A percentile compares a stretch with the other conserved stretches of the same genome.
Evolutionary conservation across 305 asterid genomes (phyloP).

Genomic region (Euphrasia arctica): DNA sequence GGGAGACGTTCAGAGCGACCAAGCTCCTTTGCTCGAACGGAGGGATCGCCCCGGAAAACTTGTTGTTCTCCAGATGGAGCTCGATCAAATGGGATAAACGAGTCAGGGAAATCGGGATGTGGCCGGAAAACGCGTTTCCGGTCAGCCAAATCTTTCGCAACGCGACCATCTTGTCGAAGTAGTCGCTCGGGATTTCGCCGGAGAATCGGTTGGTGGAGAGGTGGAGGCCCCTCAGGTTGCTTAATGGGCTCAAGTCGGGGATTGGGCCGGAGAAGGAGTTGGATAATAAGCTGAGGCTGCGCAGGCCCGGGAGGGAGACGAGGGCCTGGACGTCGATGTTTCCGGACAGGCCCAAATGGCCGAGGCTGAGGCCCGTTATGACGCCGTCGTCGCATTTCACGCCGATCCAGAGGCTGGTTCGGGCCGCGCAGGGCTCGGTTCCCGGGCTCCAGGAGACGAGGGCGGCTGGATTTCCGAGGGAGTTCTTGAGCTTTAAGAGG

Average conservation of each 20-base stretch:
- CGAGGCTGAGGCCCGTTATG: constrained; percentile 47
- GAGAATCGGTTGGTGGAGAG: constrained; percentile 58
- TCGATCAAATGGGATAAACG: constrained; percentile 44
- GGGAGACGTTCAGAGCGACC: constrained; percentile 41
- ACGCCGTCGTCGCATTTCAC: constrained; percentile 45
- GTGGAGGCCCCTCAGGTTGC: constrained; percentile 49
- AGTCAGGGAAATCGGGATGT: constrained; percentile 48
- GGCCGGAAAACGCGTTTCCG: constrained; percentile 55
- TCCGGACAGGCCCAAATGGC: constrained; percentile 53
- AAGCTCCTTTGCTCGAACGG: constrained; percentile 35
- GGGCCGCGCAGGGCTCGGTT: constrained; percentile 50
- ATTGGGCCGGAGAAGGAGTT: constrained; percentile 70
- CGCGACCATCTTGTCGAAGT: constrained; percentile 41
- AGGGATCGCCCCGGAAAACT: constrained; percentile 63
- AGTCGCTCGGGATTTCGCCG: constrained; percentile 61
- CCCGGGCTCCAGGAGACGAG: constrained; percentile 77
- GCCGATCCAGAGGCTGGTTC: constrained; percentile 43
- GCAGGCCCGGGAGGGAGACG: constrained; percentile 43
- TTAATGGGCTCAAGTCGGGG: constrained; percentile 57
- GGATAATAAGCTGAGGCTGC: constrained; percentile 40
- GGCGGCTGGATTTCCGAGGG: constrained; percentile 40
- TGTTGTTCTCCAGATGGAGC: constrained; percentile 58
- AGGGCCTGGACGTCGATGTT: constrained; percentile 58
- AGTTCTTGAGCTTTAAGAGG: constrained; percentile 48
- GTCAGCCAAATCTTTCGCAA: constrained; percentile 77